Conservation (phyloP, 495 filamentous ascomycete species). For the Podospora comata region DNA sequence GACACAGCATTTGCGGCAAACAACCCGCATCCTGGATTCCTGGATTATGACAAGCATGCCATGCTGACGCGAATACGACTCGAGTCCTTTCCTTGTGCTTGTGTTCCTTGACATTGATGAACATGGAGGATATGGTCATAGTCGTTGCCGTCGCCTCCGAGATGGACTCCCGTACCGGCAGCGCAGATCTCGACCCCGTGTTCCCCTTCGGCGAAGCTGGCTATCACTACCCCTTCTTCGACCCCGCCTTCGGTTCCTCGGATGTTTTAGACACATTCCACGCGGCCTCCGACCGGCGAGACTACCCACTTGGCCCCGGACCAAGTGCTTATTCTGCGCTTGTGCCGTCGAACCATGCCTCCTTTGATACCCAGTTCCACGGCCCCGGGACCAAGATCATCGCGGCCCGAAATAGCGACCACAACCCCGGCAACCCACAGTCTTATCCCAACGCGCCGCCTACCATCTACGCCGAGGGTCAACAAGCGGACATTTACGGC, state of each 20-base stretch:
- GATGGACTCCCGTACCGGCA: neutral
- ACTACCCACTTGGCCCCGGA: neutral
- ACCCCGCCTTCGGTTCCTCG: neutral
- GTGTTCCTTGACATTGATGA: conserved; percentile 10
- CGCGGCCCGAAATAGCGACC: neutral
- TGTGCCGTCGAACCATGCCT: neutral
- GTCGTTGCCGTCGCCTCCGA: neutral
- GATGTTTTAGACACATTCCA: neutral
- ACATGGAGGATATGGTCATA: neutral
- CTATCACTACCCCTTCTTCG: neutral
- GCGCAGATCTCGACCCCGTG: neutral
- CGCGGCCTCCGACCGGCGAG: neutral
- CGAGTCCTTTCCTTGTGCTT: conserved; percentile 12
- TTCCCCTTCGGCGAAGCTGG: neutral
- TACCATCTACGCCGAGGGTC: neutral
- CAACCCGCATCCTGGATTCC: conserved; percentile 1
- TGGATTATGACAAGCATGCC: neutral
- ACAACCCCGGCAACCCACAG: neutral
- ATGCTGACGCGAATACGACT: conserved; percentile 15
- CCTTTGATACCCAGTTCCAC: neutral
- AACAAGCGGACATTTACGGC: neutral
- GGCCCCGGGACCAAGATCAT: neutral
- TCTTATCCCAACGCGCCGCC: neutral
- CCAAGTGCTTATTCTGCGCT: neutral
- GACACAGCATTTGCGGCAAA: conserved; percentile 9